Evolutionary conservation across 1,139 yeast genomes (phyloP), one percentile per base, ranked within the genome.

Genomic region (Debaryomyces subglobosus): DNA sequence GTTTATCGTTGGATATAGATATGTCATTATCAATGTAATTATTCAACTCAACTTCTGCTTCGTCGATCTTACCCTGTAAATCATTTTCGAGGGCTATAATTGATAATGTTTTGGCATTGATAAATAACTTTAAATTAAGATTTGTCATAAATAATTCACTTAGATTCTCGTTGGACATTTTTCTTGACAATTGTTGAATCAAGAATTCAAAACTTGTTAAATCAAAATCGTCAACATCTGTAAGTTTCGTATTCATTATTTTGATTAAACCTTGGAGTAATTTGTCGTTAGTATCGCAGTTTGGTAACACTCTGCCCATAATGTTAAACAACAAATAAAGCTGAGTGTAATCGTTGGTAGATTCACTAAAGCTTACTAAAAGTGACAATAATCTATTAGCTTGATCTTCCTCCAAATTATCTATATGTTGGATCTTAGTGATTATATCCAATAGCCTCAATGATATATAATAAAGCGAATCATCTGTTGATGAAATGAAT

Each of bases 21-120:
- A 63, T 61, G 3, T 65, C 50, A 8, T 60, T 56, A 40, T 67
- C 62, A 8, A 60, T 49, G 9, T 61, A 64, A 2, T 48, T 45
- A 3, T 57, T 46, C 15, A 79, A 62, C 36, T 71, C 71, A 2
- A 53, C 42, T 44, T 76, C 72, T 27, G 69, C 59, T 2, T 54
- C 55, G 2, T 55, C 54, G 20, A 79, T 65, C 20, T 71, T 67
- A 2, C 57, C 59, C 2, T 55, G 52, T 43, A 76, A 56, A 0
- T 63, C 50, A 27, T 72, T 70, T 34, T 68, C 62, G 29, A 71
- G 61, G 15, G 73, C 65, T 27, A 78, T 63, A 27, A 71, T 66
- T 1, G 84, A 81, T 49, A 80, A 55, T 8, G 77, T 62, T 54
- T 71, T 78, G 39, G 68, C 68, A 51, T 62, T 62, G 5, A 67